Evolutionary conservation across 164 flowering plant genomes (phyloP).

Genomic region (Paratinospora sagittata): DNA sequence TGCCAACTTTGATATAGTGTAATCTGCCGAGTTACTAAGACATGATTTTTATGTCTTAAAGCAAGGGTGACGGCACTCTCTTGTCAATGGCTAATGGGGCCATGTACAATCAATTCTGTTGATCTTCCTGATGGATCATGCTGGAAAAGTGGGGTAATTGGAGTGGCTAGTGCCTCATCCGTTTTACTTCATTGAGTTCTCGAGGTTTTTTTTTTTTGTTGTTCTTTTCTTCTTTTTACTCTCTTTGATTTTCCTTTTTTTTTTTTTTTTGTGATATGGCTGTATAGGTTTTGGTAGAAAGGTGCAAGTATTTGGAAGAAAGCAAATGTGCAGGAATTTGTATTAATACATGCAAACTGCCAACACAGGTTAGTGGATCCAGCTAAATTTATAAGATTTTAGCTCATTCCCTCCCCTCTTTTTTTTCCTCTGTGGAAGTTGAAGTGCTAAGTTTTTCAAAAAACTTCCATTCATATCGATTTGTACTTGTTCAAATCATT

Average conservation of each 20-base stretch:
- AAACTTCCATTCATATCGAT: no score
- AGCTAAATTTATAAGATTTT: background rate
- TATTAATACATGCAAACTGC: slow-evolving; percentile 83
- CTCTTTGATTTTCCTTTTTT: background rate
- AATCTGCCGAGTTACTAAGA: background rate
- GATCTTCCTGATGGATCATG: slow-evolving; percentile 73
- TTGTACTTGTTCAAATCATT: no score
- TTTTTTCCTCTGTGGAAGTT: no score
- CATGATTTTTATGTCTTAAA: slow-evolving; percentile 28
- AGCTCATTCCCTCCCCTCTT: background rate
- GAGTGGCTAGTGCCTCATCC: background rate
- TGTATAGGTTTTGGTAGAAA: slow-evolving; percentile 78
- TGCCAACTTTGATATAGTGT: background rate
- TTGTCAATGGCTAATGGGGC: slow-evolving; percentile 96
- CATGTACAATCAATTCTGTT: slow-evolving; percentile 60
- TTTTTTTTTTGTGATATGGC: background rate
- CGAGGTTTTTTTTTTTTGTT: background rate
- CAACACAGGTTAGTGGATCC: slow-evolving; percentile 67
- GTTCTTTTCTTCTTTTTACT: no score
- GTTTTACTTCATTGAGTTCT: background rate
- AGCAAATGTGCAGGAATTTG: slow-evolving; percentile 93
- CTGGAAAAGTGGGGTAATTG: slow-evolving; percentile 63
- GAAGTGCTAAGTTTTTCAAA: no score
- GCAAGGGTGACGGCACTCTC: slow-evolving; percentile 88
- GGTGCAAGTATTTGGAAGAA: slow-evolving; percentile 88